phyloP scores from a whole-genome alignment of 148 eudicot genomes.

The Silene latifolia region DNA sequence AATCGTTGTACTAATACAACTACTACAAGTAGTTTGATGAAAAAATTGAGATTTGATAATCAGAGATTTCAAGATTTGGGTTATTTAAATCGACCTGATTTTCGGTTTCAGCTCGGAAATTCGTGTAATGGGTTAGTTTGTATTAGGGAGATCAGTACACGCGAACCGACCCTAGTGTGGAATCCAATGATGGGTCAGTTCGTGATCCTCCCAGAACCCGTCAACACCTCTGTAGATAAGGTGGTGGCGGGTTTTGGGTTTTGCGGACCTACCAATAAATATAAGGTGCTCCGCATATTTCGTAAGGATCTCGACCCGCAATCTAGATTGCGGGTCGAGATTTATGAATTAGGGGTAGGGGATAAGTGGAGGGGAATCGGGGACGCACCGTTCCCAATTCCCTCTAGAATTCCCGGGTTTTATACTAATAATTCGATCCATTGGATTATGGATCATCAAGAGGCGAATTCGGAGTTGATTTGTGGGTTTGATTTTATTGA shows the following conservation, averaged over 20 bases:
- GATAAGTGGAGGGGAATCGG: slow-evolving; percentile 23
- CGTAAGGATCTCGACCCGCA: slow-evolving; percentile 31
- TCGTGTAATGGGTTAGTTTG: slow-evolving; percentile 46
- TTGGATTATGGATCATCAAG: too few relatives aligned
- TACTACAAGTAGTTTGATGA: neutral
- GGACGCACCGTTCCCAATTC: slow-evolving; percentile 3
- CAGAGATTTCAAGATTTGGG: neutral
- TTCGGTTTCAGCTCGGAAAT: slow-evolving; percentile 31
- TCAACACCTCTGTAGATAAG: neutral
- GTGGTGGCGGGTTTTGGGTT: slow-evolving; percentile 23
- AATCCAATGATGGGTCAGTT: neutral
- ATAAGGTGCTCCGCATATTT: slow-evolving; percentile 24
- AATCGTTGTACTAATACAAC: too few relatives aligned
- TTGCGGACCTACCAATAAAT: too few relatives aligned
- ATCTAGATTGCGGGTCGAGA: slow-evolving; percentile 11
- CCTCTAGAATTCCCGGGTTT: slow-evolving; percentile 41
- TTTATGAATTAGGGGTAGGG: slow-evolving; percentile 16
- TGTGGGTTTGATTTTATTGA: slow-evolving; percentile 22
- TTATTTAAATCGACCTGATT: neutral
- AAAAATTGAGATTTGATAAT: neutral
- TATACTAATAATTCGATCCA: slow-evolving; percentile 15
- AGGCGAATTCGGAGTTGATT: neutral
- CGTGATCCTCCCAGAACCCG: slow-evolving; percentile 20
- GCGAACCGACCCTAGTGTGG: slow-evolving; percentile 21
- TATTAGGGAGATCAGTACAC: slow-evolving; percentile 16